Conservation (phyloP, 2,329 filamentous ascomycete species). For the Aspergillus sp. region DNA sequence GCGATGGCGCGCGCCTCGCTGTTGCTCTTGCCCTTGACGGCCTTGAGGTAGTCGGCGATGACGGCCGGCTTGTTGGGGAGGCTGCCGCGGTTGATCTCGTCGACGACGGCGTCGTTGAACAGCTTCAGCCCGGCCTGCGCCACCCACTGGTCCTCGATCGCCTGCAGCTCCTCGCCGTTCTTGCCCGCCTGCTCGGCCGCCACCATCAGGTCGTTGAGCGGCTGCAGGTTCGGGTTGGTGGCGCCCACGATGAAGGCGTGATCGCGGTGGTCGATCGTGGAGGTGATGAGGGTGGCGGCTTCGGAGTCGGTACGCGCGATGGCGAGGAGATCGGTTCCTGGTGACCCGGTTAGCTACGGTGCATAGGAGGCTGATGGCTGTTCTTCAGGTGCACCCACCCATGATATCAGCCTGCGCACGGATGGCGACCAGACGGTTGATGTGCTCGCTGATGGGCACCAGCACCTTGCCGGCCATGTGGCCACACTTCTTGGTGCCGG, state of each 20-base stretch:
- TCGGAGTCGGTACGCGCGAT: slow-evolving; percentile 96
- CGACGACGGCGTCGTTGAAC: slow-evolving; percentile 85
- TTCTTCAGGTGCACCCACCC: slow-evolving; percentile 55
- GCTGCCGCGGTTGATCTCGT: slow-evolving; percentile 70
- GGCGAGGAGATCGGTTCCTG: slow-evolving; percentile 79
- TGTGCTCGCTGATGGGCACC: slow-evolving; percentile 95
- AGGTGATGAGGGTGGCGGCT: slow-evolving; percentile 94
- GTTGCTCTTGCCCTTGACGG: slow-evolving; percentile 81
- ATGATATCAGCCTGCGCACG: slow-evolving; percentile 98
- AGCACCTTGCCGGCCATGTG: slow-evolving; percentile 99
- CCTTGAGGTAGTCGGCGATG: slow-evolving; percentile 64
- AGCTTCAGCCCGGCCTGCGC: slow-evolving; percentile 76
- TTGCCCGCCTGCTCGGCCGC: slow-evolving; percentile 81
- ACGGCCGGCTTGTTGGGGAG: slow-evolving; percentile 66
- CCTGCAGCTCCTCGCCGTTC: slow-evolving; percentile 75
- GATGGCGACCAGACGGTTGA: slow-evolving; percentile 95
- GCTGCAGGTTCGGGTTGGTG: slow-evolving; percentile 81
- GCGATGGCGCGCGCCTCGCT: slow-evolving; percentile 77
- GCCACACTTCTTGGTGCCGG: slow-evolving; percentile 98
- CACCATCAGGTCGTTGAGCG: slow-evolving; percentile 87
- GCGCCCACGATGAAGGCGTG: slow-evolving; percentile 88
- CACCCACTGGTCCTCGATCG: slow-evolving; percentile 88
- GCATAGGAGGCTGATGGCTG: not conserved
- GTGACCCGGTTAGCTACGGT: slow-evolving; percentile 3
- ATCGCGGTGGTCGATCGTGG: slow-evolving; percentile 92